Percentiles rank a stretch among this genome's conserved stretches.
phyloP scores from a whole-genome alignment of 1,139 yeast genomes.

The Neolecta irregularis region DNA sequence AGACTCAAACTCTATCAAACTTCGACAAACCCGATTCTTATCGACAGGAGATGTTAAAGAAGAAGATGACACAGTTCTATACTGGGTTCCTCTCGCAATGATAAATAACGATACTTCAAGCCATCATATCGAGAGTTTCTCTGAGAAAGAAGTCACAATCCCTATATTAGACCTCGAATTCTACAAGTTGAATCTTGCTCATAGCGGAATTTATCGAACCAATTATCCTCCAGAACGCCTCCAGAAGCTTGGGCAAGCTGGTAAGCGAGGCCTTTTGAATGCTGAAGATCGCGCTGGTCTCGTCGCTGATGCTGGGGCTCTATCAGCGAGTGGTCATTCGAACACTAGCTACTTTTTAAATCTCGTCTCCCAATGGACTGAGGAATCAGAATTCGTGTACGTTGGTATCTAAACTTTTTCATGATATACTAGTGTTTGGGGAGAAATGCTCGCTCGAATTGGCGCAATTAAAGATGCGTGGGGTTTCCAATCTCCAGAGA shows the following conservation, averaged over 20 bases:
- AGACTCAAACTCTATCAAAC: conserved; percentile 29
- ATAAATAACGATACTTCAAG: conserved; percentile 35
- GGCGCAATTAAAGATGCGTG: conserved; percentile 49
- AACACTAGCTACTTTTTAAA: conserved; percentile 49
- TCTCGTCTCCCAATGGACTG: conserved; percentile 51
- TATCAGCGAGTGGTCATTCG: conserved; percentile 58
- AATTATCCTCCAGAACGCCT: conserved; percentile 63
- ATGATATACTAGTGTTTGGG: conserved; percentile 41
- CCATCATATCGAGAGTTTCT: conserved; percentile 28
- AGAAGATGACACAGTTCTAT: conserved; percentile 55
- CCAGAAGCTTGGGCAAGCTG: conserved; percentile 49
- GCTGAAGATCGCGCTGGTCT: conserved; percentile 78
- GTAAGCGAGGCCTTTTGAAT: conserved; percentile 42
- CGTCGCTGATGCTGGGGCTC: conserved; percentile 65
- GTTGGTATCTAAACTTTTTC: conserved; percentile 17
- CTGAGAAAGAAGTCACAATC: conserved; percentile 31
- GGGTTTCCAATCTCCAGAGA: conserved; percentile 47
- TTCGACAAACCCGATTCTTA: conserved; percentile 61
- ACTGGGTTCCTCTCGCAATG: conserved; percentile 72
- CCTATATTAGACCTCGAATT: conserved; percentile 37
- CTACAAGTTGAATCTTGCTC: conserved; percentile 68
- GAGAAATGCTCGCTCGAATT: conserved; percentile 43
- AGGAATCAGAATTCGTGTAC: conserved; percentile 48
- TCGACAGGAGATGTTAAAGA: conserved; percentile 63
- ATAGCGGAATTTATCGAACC: conserved; percentile 70